Base-by-base conservation (phyloP, 2,329 filamentous ascomycete genomes). In the Pyricularia sp. region DNA sequence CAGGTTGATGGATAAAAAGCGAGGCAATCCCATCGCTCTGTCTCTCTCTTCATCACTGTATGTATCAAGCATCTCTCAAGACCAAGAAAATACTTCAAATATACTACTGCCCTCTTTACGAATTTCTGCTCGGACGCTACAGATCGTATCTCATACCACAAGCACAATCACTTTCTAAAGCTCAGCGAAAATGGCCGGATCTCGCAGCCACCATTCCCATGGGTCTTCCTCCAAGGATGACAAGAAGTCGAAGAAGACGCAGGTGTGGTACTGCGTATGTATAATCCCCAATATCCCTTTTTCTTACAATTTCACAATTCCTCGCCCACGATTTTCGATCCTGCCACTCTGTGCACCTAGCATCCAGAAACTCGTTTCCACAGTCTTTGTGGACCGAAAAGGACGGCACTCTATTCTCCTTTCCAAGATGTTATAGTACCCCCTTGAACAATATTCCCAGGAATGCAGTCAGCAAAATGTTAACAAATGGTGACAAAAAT, bases 211-310 rank as follows among this genome's bases (percentile, higher is more conserved):
- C 11, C n/a, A 10, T 17, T 33, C 64, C 11, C 12, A 17, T 6
- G 30, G 10, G 11, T 14, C 30, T 14, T 65, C 28, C n/a, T 33
- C 20, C 20, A 33, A 65, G 31, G n/a, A 65, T n/a, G 31, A 26
- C 30, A 50, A 14, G 31, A 65, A 50, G 23, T 42, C 12, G 9
- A 36, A 36, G 12, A 36, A 14, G 33, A 14, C 12, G 12, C 3
- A 14, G 4, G 64, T 65, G 12, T 65, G 64, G 64, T 65, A 65
- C n/a, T 65, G 64, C 31, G 64, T 65, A 65, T 17, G 64, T 42
- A 1, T 12, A 4, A 2, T 17, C 10, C 7, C 5, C 23, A 23
- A n/a, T 36, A 30, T 3, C 4, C 10, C 7, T 20, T 65, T 14
- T 23, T 33, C 30, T 28, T 20, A n/a, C 10, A 3, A 12, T 30